phyloP scores from a whole-genome alignment of 2,329 filamentous ascomycete species.

The Penicillium sp. region DNA sequence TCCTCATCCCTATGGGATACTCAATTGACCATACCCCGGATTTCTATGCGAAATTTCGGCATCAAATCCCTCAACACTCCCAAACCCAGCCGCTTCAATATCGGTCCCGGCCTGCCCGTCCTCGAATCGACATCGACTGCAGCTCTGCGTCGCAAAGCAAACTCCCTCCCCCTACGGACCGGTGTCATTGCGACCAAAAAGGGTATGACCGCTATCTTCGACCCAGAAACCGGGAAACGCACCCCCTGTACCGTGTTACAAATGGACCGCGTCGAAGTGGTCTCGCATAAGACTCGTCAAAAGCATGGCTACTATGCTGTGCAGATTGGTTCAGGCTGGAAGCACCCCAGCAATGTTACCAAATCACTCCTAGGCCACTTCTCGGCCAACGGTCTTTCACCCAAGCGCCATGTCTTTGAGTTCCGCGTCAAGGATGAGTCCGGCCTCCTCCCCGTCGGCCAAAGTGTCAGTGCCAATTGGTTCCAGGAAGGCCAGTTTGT shows the following conservation, averaged over 20 bases:
- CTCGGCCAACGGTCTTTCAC: constrained; percentile 74
- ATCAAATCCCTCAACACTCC: constrained; percentile 61
- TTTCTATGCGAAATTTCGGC: constrained; percentile 43
- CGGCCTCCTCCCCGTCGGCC: constrained; percentile 74
- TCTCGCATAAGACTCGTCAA: constrained; percentile 78
- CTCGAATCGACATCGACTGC: constrained; percentile 57
- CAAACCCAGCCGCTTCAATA: constrained; percentile 54
- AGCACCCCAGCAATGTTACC: constrained; percentile 72
- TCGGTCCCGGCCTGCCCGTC: constrained; percentile 50
- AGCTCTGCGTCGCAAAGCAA: constrained; percentile 59
- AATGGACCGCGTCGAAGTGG: constrained; percentile 86
- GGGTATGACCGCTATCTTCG: constrained; percentile 92
- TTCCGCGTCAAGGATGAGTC: constrained; percentile 75
- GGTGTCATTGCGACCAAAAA: constrained; percentile 87
- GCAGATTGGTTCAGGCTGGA: constrained; percentile 78
- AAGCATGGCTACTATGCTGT: constrained; percentile 92
- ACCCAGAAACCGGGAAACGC: constrained; percentile 70
- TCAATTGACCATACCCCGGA: constrained; percentile 23
- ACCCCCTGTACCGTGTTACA: constrained; percentile 90
- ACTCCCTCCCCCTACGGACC: constrained; percentile 65
- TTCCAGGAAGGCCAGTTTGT: constrained; percentile 89
- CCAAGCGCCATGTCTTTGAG: constrained; percentile 81
- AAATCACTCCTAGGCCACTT: constrained; percentile 85
- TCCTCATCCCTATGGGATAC: constrained; percentile 25
- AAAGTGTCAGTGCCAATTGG: constrained; percentile 79